Evolutionary conservation across 768 basidiomycete species (phyloP), one percentile per base, ranked within the genome.

Genomic region (Hemileccinum rubropunctum): DNA sequence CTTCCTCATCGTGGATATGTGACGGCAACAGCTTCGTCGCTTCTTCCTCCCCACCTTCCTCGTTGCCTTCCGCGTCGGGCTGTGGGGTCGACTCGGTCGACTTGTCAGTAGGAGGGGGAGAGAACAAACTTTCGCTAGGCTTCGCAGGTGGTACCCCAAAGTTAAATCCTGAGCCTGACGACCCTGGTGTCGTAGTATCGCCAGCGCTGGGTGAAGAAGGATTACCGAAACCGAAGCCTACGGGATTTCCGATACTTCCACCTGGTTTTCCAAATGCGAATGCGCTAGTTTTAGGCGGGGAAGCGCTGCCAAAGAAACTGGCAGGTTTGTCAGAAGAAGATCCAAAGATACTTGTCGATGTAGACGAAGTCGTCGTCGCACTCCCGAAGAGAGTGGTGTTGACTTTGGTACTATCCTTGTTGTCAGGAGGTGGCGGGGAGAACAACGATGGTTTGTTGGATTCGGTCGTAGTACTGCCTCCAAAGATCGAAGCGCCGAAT

Each of bases 191-290:
- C 4, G 57, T 36, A 10, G 55, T 46, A 8, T 65, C 63, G 4
- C 59, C 57, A 15, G 53, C 23, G 36, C 62, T 55, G 14, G 61
- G 34, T 9, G 57, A 54, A 26, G 61, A 48, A 35, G 61, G 48
- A 33, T 37, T 52, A 15, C 64, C 67, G 34, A 70, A 86, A 9
- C 73, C 74, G 54, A 85, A 85, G 6, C 83, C 83, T 8, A 84
- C 80, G 8, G 83, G 79, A 58, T 82, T 84, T 1, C 84, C 82
- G 17, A 84, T 73, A 56, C 74, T 80, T 46, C 81, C 81, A 13
- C 48, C 68, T 30, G 58, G 54, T 42, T 62, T 68, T 34, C 67
- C 69, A 27, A 71, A 68, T 2, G 56, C 30, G 45, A 71, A 69
- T 2, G 56, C 41, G 12, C 48, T 34, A 14, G 58, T 45, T 55